Evolutionary conservation across 495 filamentous ascomycete species (phyloP).

Genomic region (Penicillium macrosclerotiorum): DNA sequence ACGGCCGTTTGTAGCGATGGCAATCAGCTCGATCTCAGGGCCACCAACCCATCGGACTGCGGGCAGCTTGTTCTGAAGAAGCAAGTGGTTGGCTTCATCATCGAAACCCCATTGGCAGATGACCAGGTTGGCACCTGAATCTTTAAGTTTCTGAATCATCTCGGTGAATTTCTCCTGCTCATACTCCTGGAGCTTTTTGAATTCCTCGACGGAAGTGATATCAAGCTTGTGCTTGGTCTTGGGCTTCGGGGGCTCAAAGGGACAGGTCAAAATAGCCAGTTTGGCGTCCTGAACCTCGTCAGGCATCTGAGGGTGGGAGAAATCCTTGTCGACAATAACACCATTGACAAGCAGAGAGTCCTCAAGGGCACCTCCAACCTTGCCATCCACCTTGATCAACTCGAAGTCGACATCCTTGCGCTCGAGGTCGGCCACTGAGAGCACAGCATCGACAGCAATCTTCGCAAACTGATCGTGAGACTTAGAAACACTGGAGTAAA

Average conservation of each 20-base stretch:
- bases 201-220: constrained; percentile 95
- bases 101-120: constrained; percentile 99
- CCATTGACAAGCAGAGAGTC: constrained; percentile 94
- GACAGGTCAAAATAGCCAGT: constrained; percentile 94
- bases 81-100: constrained; percentile 95
- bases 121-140: constrained; percentile 92
- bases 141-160: constrained; percentile 98
- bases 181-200: constrained; percentile 93
- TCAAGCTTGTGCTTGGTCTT: constrained; percentile 99
- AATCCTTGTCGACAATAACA: constrained; percentile 99
- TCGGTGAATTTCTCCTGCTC: constrained; percentile 94
- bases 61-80: constrained; percentile 92
- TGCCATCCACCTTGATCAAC: constrained; percentile 98
- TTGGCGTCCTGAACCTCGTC: constrained; percentile 91
- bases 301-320: constrained; percentile 99
- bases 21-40: constrained; percentile 97
- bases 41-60: constrained; percentile 98
- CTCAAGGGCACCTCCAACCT: constrained; percentile 93
- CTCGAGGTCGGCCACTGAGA: constrained; percentile 93
- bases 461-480: constrained; percentile 97
- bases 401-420: constrained; percentile 99
- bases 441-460: constrained; percentile 94
- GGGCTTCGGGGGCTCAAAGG: constrained; percentile 99
- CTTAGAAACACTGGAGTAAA: constrained; percentile 73
- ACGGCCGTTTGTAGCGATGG: constrained; percentile 95